Conservation (phyloP, 2,329 filamentous ascomycete genomes). For the Aquanectria penicillioides region DNA sequence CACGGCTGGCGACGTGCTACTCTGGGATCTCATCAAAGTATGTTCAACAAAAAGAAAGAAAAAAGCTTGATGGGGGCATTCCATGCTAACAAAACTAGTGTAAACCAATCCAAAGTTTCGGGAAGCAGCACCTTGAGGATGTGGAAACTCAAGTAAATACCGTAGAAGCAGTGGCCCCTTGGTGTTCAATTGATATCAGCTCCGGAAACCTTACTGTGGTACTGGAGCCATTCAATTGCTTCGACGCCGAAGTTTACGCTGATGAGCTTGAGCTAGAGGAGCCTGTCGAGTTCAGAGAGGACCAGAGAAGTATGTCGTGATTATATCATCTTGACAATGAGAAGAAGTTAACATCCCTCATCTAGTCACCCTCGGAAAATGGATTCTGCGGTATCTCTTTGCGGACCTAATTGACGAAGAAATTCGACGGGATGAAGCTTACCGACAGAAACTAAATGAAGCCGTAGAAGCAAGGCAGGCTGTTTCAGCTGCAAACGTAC, state of each 20-base stretch:
- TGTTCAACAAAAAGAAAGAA: no score
- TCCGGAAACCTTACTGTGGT: slow-evolving; percentile 92
- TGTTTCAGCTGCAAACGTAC: slow-evolving; percentile 64
- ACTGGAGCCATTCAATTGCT: slow-evolving; percentile 93
- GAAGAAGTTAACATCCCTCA: slow-evolving; percentile 34
- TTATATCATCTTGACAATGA: no score
- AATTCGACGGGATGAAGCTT: slow-evolving; percentile 79
- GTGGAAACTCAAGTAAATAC: slow-evolving; percentile 90
- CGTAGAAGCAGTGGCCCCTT: slow-evolving; percentile 88
- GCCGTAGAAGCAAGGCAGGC: slow-evolving; percentile 67
- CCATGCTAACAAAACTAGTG: slow-evolving; percentile 68
- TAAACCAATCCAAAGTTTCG: slow-evolving; percentile 88
- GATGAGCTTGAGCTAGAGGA: slow-evolving; percentile 84
- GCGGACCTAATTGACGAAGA: slow-evolving; percentile 90
- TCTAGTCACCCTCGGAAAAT: slow-evolving; percentile 94
- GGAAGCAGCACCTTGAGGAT: slow-evolving; percentile 92
- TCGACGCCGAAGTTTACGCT: slow-evolving; percentile 96
- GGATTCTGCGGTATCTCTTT: slow-evolving; percentile 94
- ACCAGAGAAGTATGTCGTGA: slow-evolving; percentile 86
- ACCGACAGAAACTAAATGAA: slow-evolving; percentile 75
- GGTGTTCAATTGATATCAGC: slow-evolving; percentile 94
- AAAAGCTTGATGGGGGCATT: no score
- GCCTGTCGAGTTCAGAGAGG: slow-evolving; percentile 84
- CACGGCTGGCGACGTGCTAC: slow-evolving; percentile 90
- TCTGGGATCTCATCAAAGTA: slow-evolving; percentile 94